Evolutionary conservation across 768 basidiomycete genomes (phyloP).

Genomic region (Favolaschia claudopus): DNA sequence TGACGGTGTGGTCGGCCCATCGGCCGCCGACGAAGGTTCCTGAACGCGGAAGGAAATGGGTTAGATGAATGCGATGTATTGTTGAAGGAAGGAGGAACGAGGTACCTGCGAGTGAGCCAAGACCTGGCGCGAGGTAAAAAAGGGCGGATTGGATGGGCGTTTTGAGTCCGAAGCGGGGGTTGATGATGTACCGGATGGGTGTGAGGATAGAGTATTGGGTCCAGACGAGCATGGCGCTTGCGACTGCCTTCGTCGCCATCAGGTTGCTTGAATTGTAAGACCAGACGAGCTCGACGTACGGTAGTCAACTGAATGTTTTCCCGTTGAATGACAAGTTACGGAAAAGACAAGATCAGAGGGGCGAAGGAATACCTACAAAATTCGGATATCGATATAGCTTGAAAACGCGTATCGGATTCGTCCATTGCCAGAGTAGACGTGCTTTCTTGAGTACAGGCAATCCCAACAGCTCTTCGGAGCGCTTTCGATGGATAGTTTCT

Average conservation of each 20-base stretch:
- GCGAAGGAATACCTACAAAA: slow-evolving; percentile 20
- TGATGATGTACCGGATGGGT: slow-evolving; percentile 28
- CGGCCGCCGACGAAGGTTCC: slow-evolving; percentile 24
- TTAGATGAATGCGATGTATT: too few species aligned
- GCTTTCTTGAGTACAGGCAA: slow-evolving; percentile 5
- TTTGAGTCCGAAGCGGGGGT: slow-evolving; percentile 22
- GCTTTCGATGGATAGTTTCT: slow-evolving; percentile 26
- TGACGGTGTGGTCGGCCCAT: slow-evolving; percentile 26
- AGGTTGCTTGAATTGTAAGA: not conserved
- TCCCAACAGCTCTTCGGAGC: slow-evolving; percentile 20
- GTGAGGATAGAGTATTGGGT: slow-evolving; percentile 26
- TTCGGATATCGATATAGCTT: slow-evolving; percentile 26
- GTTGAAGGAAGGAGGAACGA: not conserved
- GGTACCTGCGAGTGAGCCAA: slow-evolving; percentile 12
- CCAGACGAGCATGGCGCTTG: slow-evolving; percentile 19
- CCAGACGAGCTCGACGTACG: too few species aligned
- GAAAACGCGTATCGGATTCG: slow-evolving; percentile 20
- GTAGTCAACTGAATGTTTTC: too few species aligned
- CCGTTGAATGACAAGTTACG: too few species aligned
- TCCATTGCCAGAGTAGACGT: slow-evolving; percentile 17
- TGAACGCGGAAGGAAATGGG: not conserved
- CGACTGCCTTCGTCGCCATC: slow-evolving; percentile 1
- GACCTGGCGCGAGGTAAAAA: slow-evolving; percentile 25
- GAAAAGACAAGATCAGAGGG: not conserved
- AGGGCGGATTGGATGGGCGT: slow-evolving; percentile 24